Conservation (phyloP, 2,329 filamentous ascomycete genomes). For the Colletotrichum lentis region DNA sequence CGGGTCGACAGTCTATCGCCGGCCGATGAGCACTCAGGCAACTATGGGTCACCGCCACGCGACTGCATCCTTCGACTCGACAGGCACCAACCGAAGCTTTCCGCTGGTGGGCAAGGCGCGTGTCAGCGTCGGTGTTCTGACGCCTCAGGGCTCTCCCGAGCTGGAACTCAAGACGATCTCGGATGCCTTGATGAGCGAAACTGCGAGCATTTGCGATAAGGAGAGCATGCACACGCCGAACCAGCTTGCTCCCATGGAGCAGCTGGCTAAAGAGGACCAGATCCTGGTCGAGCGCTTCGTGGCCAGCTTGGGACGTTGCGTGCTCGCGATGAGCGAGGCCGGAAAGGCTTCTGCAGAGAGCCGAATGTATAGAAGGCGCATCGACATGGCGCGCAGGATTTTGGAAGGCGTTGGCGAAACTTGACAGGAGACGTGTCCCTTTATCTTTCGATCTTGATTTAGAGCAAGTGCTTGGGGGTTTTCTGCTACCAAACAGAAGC, state of each 20-base stretch:
- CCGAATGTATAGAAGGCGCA: slow-evolving; percentile 71
- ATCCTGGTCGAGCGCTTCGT: slow-evolving; percentile 67
- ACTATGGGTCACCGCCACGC: slow-evolving; percentile 62
- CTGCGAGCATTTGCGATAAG: slow-evolving; percentile 52
- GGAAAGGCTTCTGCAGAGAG: slow-evolving; percentile 65
- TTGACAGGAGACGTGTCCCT: slow-evolving; percentile 20
- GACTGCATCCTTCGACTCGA: slow-evolving; percentile 64
- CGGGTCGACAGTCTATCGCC: slow-evolving; percentile 51
- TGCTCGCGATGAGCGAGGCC: slow-evolving; percentile 65
- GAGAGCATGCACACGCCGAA: slow-evolving; percentile 44
- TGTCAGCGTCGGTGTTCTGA: slow-evolving; percentile 55
- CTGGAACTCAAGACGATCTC: slow-evolving; percentile 58
- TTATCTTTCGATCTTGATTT: slow-evolving; percentile 28
- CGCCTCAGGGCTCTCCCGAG: slow-evolving; percentile 59
- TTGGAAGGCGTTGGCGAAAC: slow-evolving; percentile 71
- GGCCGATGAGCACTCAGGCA: slow-evolving; percentile 54
- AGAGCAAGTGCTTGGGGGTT: slow-evolving; percentile 7
- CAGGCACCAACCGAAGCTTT: slow-evolving; percentile 68
- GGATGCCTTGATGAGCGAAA: slow-evolving; percentile 59
- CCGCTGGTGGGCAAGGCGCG: slow-evolving; percentile 65
- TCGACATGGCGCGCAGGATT: slow-evolving; percentile 77
- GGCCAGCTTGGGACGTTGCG: slow-evolving; percentile 66
- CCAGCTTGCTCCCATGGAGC: slow-evolving; percentile 54
- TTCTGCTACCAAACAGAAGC: slow-evolving; percentile 3
- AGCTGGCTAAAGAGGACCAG: slow-evolving; percentile 64